Conservation (phyloP, 2,329 filamentous ascomycete species). For the Fusarium avenaceum region DNA sequence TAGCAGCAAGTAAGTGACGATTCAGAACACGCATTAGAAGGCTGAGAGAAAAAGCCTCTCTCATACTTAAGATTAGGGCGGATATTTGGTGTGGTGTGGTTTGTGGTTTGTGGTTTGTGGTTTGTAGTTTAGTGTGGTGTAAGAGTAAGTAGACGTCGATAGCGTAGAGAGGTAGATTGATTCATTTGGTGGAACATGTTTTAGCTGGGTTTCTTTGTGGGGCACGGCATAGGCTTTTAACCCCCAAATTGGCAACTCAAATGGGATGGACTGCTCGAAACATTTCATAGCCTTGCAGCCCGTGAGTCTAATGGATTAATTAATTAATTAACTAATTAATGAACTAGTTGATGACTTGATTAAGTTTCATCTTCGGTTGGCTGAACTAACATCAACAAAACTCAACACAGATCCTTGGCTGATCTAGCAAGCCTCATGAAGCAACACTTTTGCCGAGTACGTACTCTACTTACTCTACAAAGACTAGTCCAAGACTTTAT, state of each 20-base stretch:
- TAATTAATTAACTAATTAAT: not conserved
- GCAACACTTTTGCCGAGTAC: not conserved
- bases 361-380: slow-evolving; percentile 23
- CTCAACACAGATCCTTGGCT: slow-evolving; percentile 5
- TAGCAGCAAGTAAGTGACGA: slow-evolving; percentile 12
- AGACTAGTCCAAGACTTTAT: slow-evolving; percentile 20
- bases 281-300: not conserved
- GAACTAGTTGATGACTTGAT: not conserved
- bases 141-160: slow-evolving; percentile 22
- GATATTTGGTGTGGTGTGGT: slow-evolving; percentile 29
- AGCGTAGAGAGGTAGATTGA: slow-evolving; percentile 12
- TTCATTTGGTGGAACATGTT: slow-evolving; percentile 36
- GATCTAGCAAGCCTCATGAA: slow-evolving; percentile 6
- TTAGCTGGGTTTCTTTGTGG: slow-evolving; percentile 34
- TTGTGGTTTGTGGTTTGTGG: not conserved
- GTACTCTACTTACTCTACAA: not conserved
- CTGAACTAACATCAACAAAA: slow-evolving; percentile 10
- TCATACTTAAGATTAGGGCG: slow-evolving; percentile 27
- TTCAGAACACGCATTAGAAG: slow-evolving; percentile 26
- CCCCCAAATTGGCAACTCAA: slow-evolving; percentile 8
- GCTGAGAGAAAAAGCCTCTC: slow-evolving; percentile 9
- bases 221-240: slow-evolving; percentile 4
- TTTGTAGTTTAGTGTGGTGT: slow-evolving; percentile 22
- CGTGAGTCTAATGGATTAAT: not conserved
- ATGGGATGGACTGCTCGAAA: not conserved